Conservation (phyloP, 2,329 filamentous ascomycete genomes). For the Blastomyces emzantsi region DNA sequence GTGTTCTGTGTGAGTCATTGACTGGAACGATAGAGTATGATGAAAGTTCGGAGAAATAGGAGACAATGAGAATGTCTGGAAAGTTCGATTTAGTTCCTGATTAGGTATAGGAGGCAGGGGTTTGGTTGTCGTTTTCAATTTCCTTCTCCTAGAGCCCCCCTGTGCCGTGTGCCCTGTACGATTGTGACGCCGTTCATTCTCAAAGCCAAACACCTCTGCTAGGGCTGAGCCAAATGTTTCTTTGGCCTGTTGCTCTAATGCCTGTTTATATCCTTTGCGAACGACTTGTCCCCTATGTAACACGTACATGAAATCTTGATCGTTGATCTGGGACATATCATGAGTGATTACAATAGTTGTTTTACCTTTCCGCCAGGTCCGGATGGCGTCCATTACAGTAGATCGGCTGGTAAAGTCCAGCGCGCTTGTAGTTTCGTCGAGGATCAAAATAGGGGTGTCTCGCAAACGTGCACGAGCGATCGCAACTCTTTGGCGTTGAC, state of each 20-base stretch:
- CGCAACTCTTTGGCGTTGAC: conserved; percentile 73
- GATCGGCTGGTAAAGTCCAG: conserved; percentile 64
- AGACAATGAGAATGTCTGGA: background rate
- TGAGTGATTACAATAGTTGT: conserved; percentile 94
- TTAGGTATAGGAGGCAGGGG: background rate
- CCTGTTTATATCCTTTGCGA: conserved; percentile 56
- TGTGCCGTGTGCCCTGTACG: too few species aligned
- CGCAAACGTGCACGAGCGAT: conserved; percentile 69
- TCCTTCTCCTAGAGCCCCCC: background rate
- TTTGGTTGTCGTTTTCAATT: background rate
- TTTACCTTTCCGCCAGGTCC: conserved; percentile 66
- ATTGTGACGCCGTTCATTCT: background rate
- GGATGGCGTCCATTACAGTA: conserved; percentile 63
- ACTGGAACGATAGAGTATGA: background rate
- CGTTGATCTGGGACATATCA: conserved; percentile 65
- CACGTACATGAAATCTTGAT: conserved; percentile 70
- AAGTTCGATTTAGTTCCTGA: background rate
- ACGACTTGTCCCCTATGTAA: conserved; percentile 61
- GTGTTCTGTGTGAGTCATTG: conserved; percentile 11
- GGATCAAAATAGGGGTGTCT: conserved; percentile 68
- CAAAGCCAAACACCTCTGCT: background rate
- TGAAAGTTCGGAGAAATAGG: conserved; percentile 7
- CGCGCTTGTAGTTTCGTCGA: conserved; percentile 84
- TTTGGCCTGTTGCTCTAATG: conserved; percentile 39
- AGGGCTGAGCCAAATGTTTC: conserved; percentile 15